A percentile compares a stretch with the other conserved stretches of the same genome.
Conservation (phyloP, 2,329 filamentous ascomycete species). For the Pseudocercospora ulei region DNA sequence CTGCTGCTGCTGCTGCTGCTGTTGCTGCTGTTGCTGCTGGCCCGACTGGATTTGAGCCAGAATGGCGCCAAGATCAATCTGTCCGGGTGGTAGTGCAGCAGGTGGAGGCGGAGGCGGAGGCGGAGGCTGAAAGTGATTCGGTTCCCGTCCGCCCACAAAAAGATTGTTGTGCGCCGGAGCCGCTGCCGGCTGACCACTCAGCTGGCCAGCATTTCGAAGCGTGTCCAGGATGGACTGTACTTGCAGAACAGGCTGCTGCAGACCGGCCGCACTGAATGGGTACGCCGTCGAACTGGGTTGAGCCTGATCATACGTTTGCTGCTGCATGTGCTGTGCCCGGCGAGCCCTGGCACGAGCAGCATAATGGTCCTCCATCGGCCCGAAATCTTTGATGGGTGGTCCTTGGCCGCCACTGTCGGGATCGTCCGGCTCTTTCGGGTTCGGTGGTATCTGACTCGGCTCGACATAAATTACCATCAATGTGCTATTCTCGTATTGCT, state of each 20-base stretch:
- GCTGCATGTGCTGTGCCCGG: slow-evolving; percentile 11
- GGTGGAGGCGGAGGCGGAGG: slow-evolving; percentile 16
- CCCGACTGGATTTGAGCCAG: slow-evolving; percentile 24
- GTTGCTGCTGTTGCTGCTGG: slow-evolving; percentile 6
- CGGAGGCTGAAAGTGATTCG: slow-evolving; percentile 15
- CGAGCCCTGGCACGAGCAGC: slow-evolving; percentile 18
- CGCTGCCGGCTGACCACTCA: not conserved
- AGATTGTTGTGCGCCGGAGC: slow-evolving; percentile 9
- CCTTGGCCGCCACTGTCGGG: slow-evolving; percentile 30
- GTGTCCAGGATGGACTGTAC: slow-evolving; percentile 5
- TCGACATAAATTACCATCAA: slow-evolving; percentile 42
- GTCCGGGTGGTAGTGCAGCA: slow-evolving; percentile 10
- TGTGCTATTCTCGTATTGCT: slow-evolving; percentile 40
- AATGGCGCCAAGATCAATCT: slow-evolving; percentile 28
- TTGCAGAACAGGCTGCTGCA: slow-evolving; percentile 18
- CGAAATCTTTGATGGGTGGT: slow-evolving; percentile 34
- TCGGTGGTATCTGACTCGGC: slow-evolving; percentile 40
- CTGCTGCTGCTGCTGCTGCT: slow-evolving; percentile 5
- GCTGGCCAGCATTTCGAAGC: not conserved
- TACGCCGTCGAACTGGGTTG: slow-evolving; percentile 3
- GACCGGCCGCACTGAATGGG: slow-evolving; percentile 8
- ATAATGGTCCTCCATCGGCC: slow-evolving; percentile 31
- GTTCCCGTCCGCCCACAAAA: slow-evolving; percentile 18
- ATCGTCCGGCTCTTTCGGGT: slow-evolving; percentile 40
- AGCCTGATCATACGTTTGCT: slow-evolving; percentile 14